phyloP scores from a whole-genome alignment of 352 stramenopile genomes.

The Phytophthora fragariaefolia region DNA sequence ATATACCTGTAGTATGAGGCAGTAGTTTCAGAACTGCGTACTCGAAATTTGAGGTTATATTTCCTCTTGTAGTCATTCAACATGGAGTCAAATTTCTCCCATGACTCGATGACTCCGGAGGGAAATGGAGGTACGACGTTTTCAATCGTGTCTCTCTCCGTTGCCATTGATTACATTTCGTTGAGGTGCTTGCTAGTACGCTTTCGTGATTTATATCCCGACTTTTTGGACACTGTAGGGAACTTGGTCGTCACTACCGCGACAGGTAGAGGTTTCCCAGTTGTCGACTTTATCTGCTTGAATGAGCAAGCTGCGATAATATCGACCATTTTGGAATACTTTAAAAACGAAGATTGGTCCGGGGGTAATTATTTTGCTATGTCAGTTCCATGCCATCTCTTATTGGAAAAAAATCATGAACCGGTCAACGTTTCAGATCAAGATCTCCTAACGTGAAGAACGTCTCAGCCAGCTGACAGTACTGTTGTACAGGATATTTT shows the following conservation, averaged over 20 bases:
- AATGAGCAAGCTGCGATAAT: conserved; percentile 31
- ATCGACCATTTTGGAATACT: conserved; percentile 11
- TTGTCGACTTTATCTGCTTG: conserved; percentile 25
- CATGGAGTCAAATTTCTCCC: background rate
- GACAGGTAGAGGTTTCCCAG: conserved; percentile 22
- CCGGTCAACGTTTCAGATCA: no score
- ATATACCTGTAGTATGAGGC: background rate
- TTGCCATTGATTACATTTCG: background rate
- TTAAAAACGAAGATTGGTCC: conserved; percentile 28
- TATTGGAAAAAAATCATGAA: no score
- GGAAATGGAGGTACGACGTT: background rate
- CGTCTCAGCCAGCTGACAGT: no score
- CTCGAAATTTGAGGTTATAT: background rate
- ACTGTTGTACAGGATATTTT: no score
- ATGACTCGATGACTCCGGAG: background rate
- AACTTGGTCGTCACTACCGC: conserved; percentile 26
- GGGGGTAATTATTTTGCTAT: no score
- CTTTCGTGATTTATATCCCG: background rate
- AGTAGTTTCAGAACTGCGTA: background rate
- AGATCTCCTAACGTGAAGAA: no score
- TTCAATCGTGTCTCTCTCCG: background rate
- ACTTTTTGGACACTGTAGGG: background rate
- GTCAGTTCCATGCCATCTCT: no score
- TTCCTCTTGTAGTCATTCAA: background rate
- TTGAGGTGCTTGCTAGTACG: background rate